phyloP scores from a whole-genome alignment of 768 basidiomycete species.

The Podaxis carcinomalis region DNA sequence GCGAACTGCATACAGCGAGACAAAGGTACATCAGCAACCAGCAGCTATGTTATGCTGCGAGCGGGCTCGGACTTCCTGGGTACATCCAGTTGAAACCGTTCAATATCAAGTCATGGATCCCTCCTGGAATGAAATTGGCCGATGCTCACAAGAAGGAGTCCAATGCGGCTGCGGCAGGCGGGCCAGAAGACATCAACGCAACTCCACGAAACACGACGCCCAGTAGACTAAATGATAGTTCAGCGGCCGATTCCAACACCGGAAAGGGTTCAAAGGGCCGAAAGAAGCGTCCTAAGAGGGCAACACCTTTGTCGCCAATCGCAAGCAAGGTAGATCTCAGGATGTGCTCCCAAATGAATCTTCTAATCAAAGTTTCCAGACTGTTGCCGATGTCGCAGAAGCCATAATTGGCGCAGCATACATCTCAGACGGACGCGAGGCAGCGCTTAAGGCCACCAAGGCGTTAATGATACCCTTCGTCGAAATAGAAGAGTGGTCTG shows the following conservation, averaged over 20 bases:
- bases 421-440: conserved; percentile 65
- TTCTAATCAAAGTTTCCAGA: conserved; percentile 33
- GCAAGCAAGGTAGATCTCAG: conserved; percentile 47
- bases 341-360: not conserved
- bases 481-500: conserved; percentile 64
- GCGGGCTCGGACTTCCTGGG: conserved; percentile 55
- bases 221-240: not conserved
- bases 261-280: not conserved
- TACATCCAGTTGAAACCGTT: conserved; percentile 76
- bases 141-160: conserved; percentile 2
- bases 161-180: conserved; percentile 5
- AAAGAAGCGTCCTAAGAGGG: conserved; percentile 5
- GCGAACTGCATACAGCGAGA: conserved; percentile 60
- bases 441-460: conserved; percentile 61
- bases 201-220: not conserved
- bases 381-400: conserved; percentile 80
- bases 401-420: conserved; percentile 83
- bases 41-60: conserved; percentile 51
- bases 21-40: conserved; percentile 75
- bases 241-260: not conserved
- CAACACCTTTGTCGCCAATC: not conserved
- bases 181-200: not conserved
- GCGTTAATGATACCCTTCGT: conserved; percentile 63
- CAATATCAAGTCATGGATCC: conserved; percentile 58
- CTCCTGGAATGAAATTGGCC: conserved; percentile 14